Evolutionary conservation across 2,329 filamentous ascomycete species (phyloP), one percentile per base, ranked within the genome.

Genomic region (Ophiocordyceps camponoti-floridani): DNA sequence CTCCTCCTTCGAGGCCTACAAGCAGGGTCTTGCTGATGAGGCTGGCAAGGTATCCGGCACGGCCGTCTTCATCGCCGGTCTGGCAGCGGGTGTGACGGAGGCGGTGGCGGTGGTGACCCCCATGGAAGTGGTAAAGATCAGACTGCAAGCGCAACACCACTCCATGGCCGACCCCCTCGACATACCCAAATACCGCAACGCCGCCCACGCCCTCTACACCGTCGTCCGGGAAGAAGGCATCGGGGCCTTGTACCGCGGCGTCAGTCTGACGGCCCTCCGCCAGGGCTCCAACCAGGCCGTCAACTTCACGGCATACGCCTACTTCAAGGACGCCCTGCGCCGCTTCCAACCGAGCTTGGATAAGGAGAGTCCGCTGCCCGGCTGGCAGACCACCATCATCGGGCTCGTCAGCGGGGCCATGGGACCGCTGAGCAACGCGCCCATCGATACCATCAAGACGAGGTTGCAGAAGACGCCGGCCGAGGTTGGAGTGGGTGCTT

Each of bases 51-150:
- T 94, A 42, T 77, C 75, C 28, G 82, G 83, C 42, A 72, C 73
- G 52, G 75, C 74, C 23, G 95, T 86, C 40, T 75, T 77, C 55
- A 1, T 70, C 6, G 85, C 91, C 54, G 91, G 91, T 58, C 79
- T 98, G 41, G 77, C 84, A 23, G 91, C 91, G 26, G 91, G 91
- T 64, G 79, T 98, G 16, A 96, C 91, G 18, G 91, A 98, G 73
- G 91, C 91, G 51, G 89, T 98, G 41, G 82, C 84, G 43, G 85
- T 98, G 44, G 91, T 98, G 46, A 95, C 88, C 28, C 91, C 91
- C 6, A 98, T 98, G 91, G 91, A 98, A 69, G 91, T 98, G 49
- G 78, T 98, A 66, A 98, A 98, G 75, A 98, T 98, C 60, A 84
- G 91, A 43, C 76, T 98, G 53, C 91, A 98, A 72, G 89, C 89